Evolutionary conservation across 1,284 basidiomycete species (phyloP).

Genomic region (Mycosarcoma maydis): DNA sequence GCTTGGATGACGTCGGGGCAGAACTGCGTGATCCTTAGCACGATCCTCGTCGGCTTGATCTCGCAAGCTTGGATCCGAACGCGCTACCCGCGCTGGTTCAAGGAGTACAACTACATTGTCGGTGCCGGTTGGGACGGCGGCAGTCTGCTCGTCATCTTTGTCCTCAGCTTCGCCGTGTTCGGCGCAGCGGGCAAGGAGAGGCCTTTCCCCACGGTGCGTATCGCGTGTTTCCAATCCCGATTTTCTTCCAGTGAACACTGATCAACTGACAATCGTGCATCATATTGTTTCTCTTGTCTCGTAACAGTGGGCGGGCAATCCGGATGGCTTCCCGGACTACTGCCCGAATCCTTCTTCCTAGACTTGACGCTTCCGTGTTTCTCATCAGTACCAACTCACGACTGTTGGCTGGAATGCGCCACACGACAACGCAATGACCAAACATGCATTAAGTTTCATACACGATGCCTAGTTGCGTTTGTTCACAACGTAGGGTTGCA

Average conservation of each 20-base stretch:
- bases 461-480: no score
- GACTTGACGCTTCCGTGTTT: no score
- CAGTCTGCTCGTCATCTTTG: constrained; percentile 75
- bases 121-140: constrained; percentile 77
- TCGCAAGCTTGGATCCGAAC: constrained; percentile 74
- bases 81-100: constrained; percentile 72
- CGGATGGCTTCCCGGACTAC: constrained; percentile 19
- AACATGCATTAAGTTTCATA: no score
- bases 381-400: no score
- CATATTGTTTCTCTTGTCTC: no score
- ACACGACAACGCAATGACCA: no score
- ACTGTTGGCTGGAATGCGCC: no score
- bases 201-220: constrained; percentile 72
- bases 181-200: constrained; percentile 72
- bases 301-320: constrained; percentile 44
- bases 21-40: constrained; percentile 71
- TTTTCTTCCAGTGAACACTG: no score
- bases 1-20: constrained; percentile 70
- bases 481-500: no score
- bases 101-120: constrained; percentile 77
- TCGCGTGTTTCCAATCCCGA: no score
- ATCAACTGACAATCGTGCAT: no score
- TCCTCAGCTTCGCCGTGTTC: constrained; percentile 76
- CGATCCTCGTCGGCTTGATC: constrained; percentile 72
- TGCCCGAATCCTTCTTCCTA: constrained; percentile 18